Conservation (phyloP, 2,329 filamentous ascomycete genomes). For the Cercospora canescens region DNA sequence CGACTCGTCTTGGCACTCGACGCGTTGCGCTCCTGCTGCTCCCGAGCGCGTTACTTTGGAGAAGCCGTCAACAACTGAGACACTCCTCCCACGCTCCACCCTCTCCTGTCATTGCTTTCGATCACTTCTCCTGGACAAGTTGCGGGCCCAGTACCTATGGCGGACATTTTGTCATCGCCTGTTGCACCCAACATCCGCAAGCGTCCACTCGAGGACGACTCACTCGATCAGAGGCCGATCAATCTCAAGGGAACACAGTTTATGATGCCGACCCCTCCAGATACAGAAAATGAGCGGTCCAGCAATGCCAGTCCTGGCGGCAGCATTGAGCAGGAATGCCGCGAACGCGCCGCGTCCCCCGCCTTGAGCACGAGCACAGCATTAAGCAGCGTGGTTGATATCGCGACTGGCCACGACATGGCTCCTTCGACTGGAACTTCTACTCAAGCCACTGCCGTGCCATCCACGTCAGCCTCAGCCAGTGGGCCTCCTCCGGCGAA, state of each 20-base stretch:
- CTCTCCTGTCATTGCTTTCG: not conserved
- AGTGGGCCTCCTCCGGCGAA: slow-evolving; percentile 39
- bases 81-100: not conserved
- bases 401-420: slow-evolving; percentile 18
- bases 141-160: slow-evolving; percentile 24
- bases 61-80: not conserved
- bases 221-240: slow-evolving; percentile 30
- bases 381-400: slow-evolving; percentile 34
- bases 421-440: slow-evolving; percentile 13
- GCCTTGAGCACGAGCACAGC: slow-evolving; percentile 34
- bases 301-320: slow-evolving; percentile 31
- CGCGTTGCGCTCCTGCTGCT: slow-evolving; percentile 8
- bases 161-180: slow-evolving; percentile 34
- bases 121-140: not conserved
- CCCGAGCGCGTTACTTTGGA: slow-evolving; percentile 6
- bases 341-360: slow-evolving; percentile 31
- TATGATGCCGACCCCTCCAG: slow-evolving; percentile 37
- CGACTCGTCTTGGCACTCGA: slow-evolving; percentile 5
- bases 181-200: slow-evolving; percentile 29
- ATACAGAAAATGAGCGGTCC: slow-evolving; percentile 31
- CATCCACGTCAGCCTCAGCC: slow-evolving; percentile 9
- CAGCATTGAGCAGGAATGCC: slow-evolving; percentile 13
- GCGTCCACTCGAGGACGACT: slow-evolving; percentile 29
- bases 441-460: slow-evolving; percentile 3
- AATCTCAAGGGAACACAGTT: slow-evolving; percentile 37